Conservation (phyloP, 108 stramenopile species). For the Parietichytrium sp. region DNA sequence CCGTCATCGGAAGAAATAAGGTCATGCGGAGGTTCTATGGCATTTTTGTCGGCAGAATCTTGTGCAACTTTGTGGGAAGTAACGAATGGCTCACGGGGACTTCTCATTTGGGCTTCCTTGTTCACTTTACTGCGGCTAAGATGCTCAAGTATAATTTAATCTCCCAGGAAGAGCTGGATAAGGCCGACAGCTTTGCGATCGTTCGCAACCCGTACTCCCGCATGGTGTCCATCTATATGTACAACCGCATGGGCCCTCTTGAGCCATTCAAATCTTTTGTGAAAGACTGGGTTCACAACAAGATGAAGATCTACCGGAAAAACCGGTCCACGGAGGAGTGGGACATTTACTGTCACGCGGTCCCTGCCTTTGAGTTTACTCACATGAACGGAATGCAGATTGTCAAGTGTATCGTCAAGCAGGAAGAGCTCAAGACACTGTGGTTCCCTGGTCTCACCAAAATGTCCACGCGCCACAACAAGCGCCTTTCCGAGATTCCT, state of each 20-base stretch:
- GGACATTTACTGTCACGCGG: conserved; percentile 64
- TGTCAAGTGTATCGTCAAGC: conserved; percentile 63
- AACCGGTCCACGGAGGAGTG: conserved; percentile 65
- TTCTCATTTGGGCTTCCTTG: conserved; percentile 64
- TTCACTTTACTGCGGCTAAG: conserved; percentile 66
- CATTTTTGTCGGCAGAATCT: conserved; percentile 57
- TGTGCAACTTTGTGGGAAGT: conserved; percentile 55
- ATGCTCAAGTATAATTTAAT: conserved; percentile 62
- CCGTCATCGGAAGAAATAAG: conserved; percentile 59
- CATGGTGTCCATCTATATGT: conserved; percentile 69
- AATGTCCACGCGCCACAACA: neutral
- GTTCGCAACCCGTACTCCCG: conserved; percentile 68
- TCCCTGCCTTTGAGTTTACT: conserved; percentile 67
- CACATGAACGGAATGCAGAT: conserved; percentile 60
- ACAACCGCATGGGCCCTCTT: conserved; percentile 59
- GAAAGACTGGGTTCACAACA: conserved; percentile 45
- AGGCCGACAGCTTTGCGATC: conserved; percentile 60
- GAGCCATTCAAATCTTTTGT: conserved; percentile 62
- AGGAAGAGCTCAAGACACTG: conserved; percentile 57
- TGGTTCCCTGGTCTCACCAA: neutral
- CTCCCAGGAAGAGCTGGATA: conserved; percentile 56
- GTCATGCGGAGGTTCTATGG: conserved; percentile 58
- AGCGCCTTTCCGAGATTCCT: conserved; percentile 17
- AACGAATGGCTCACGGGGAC: conserved; percentile 62
- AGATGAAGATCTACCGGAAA: conserved; percentile 50